Base-by-base conservation (phyloP, 768 basidiomycete genomes). In the Boletus subcaerulescens region DNA sequence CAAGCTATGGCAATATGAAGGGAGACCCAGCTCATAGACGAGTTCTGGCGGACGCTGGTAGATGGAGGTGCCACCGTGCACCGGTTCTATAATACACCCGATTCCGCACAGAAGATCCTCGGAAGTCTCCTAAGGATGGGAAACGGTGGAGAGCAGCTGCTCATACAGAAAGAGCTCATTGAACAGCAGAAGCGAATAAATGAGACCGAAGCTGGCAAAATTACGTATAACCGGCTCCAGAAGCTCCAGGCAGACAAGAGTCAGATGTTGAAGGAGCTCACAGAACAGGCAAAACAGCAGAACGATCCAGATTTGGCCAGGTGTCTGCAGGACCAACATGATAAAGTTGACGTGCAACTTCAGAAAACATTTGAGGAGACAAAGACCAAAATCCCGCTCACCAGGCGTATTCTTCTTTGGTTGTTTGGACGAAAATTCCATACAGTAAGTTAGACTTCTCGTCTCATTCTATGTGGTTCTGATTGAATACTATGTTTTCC, bases 41-140 rank as follows among this genome's bases (percentile, higher is more conserved):
- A 62, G 0, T 76, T 70, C 48, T 78, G 64, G 64, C 11, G 5
- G 3, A 0, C 8, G 3, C 44, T 65, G 24, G 32, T 54, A 7
- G 3, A 15, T 0, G 53, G 18, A 36, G 61, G 58, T 0, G 64
- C 64, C 15, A 1, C 1, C 0, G 4, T 33, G 9, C 12, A 2
- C 26, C 45, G 31, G 45, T 64, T 66, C 2, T 0, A 47, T 6
- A 58, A 64, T 13, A 42, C 47, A 3, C 0, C 0, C 5, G 0
- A 0, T 1, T 38, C 44, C 6, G 61, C 61, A 26, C 2, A 9
- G 49, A 9, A 0, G 0, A 53, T 65, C 24, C 6, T 63, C 8
- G 18, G 13, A 0, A 35, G 20, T 4, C 12, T 63, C 3, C 24
- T 18, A 11, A 12, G 0, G 0, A 20, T 18, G 2, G 45, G 17